Percentiles rank a stretch among this genome's conserved stretches.
phyloP scores from a whole-genome alignment of 352 stramenopile species.

The Globisporangium polare region DNA sequence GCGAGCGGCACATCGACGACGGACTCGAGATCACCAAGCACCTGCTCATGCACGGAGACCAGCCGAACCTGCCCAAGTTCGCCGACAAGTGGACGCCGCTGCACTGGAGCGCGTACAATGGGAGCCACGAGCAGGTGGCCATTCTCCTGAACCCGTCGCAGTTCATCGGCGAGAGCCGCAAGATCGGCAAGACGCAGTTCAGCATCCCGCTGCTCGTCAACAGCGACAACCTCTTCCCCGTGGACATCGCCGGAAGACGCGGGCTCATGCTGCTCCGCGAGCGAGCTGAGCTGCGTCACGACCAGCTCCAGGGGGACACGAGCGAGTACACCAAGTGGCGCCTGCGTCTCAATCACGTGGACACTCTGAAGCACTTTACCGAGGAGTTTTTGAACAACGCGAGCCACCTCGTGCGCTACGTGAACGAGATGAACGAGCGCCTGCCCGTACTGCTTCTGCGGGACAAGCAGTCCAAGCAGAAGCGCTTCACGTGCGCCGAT shows the following conservation, averaged over 20 bases:
- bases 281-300: slow-evolving; percentile 23
- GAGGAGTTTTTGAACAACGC: slow-evolving; percentile 52
- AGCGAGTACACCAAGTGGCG: slow-evolving; percentile 49
- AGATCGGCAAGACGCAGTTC: slow-evolving; percentile 36
- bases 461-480: slow-evolving; percentile 12
- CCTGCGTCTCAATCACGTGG: slow-evolving; percentile 54
- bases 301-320: neutral
- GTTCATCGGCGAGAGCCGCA: neutral
- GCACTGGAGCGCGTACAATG: slow-evolving; percentile 75
- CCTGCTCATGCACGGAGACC: slow-evolving; percentile 59
- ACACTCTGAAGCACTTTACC: slow-evolving; percentile 41
- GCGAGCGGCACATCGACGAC: slow-evolving; percentile 54
- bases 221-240: slow-evolving; percentile 50
- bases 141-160: slow-evolving; percentile 47
- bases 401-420: slow-evolving; percentile 39
- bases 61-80: slow-evolving; percentile 64
- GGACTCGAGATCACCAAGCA: slow-evolving; percentile 56
- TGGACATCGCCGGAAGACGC: slow-evolving; percentile 58
- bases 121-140: slow-evolving; percentile 57
- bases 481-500: slow-evolving; percentile 29
- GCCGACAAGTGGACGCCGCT: slow-evolving; percentile 70
- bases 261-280: slow-evolving; percentile 45
- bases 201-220: slow-evolving; percentile 58
- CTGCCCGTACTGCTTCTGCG: slow-evolving; percentile 26
- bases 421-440: slow-evolving; percentile 58